Percentiles rank a stretch among this genome's conserved stretches.
phyloP scores from a whole-genome alignment of 345 rosid genomes.

The Psidium friedrichsthalianum region DNA sequence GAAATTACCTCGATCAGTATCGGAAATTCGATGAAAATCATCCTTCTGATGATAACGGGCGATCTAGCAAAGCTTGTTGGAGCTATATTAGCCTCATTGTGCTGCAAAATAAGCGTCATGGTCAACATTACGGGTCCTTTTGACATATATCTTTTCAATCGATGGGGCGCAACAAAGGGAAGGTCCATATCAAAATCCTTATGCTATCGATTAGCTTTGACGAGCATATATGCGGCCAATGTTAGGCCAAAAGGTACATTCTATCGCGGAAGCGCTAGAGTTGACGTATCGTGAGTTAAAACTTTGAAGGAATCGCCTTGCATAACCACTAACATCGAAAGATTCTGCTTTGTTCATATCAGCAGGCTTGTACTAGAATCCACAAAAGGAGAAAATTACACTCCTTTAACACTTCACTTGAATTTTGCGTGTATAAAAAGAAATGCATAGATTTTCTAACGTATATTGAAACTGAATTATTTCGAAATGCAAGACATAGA shows the following conservation, averaged over 20 bases:
- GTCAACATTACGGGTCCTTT: constrained; percentile 6
- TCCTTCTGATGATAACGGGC: neutral
- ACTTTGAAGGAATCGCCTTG: neutral
- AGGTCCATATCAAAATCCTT: neutral
- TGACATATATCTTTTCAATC: neutral
- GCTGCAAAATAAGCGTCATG: neutral
- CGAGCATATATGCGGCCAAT: neutral
- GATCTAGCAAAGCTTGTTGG: neutral
- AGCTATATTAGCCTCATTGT: neutral
- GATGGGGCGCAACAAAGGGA: neutral
- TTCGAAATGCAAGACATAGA: neutral
- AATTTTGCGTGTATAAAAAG: neutral
- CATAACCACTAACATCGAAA: neutral
- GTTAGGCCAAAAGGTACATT: neutral
- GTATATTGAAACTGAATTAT: neutral
- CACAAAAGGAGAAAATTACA: neutral
- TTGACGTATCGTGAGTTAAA: neutral
- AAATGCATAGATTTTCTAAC: neutral
- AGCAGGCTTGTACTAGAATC: neutral
- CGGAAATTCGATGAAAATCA: neutral
- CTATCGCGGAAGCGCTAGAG: neutral
- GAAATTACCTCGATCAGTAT: neutral
- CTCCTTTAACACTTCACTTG: neutral
- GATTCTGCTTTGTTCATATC: neutral
- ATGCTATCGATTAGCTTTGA: neutral